Evolutionary conservation across 768 basidiomycete genomes (phyloP).

Genomic region (Pulveroboletus sp.): DNA sequence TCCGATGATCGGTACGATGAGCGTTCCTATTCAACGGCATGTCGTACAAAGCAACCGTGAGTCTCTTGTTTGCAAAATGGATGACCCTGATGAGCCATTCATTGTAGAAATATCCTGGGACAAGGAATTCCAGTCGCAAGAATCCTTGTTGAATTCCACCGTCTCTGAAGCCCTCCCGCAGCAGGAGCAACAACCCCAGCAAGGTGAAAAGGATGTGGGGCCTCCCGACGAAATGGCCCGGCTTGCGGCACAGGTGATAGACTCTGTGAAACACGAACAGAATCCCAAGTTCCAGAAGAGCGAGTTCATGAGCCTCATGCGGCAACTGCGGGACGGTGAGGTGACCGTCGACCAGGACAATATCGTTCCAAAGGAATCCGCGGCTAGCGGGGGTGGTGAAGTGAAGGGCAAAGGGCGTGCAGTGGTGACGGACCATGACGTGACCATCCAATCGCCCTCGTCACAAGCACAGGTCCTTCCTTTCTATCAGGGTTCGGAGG

Average conservation of each 20-base stretch:
- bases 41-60: conserved; percentile 42
- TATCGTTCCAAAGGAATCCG: conserved; percentile 56
- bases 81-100: background rate
- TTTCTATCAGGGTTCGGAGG: conserved; percentile 20
- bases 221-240: conserved; percentile 67
- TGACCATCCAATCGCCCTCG: conserved; percentile 1
- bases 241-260: conserved; percentile 75
- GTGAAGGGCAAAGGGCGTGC: conserved; percentile 70
- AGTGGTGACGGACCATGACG: conserved; percentile 6
- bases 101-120: conserved; percentile 48
- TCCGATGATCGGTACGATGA: conserved; percentile 33
- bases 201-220: conserved; percentile 26
- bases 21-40: conserved; percentile 21
- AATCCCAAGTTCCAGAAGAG: conserved; percentile 87
- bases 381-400: conserved; percentile 30
- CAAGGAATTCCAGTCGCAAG: conserved; percentile 60
- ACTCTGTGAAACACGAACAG: conserved; percentile 69
- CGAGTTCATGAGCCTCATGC: conserved; percentile 84
- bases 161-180: conserved; percentile 1
- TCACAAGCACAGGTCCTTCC: conserved; percentile 11
- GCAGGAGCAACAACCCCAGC: conserved; percentile 13
- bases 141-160: conserved; percentile 36
- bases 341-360: conserved; percentile 76
- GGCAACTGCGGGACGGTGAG: conserved; percentile 74
- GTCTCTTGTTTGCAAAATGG: conserved; percentile 16